Percentiles rank a stretch among this genome's conserved stretches.
Conservation (phyloP, 2,329 filamentous ascomycete species). For the Exophiala bonariae region DNA sequence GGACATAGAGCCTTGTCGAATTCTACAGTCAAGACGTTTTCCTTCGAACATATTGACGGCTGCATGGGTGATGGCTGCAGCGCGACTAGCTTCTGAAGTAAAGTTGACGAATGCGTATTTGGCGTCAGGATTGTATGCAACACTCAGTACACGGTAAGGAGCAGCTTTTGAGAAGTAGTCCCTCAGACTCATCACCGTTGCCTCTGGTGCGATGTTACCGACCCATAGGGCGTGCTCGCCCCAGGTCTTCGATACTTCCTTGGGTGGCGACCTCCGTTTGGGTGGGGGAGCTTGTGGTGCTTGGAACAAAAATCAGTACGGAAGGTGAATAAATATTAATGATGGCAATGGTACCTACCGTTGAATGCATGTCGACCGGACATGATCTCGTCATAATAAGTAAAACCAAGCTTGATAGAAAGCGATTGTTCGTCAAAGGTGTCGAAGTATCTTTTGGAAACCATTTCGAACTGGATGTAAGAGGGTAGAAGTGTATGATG, state of each 20-base stretch:
- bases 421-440: not conserved
- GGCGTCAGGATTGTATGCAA: conserved; percentile 21
- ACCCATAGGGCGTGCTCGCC: conserved; percentile 21
- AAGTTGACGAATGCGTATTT: conserved; percentile 23
- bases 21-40: conserved; percentile 19
- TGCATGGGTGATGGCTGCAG: conserved; percentile 15
- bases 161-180: conserved; percentile 16
- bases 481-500: too few species aligned
- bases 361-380: not conserved
- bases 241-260: conserved; percentile 5
- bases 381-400: not conserved
- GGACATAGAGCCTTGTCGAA: conserved; percentile 12
- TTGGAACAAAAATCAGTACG: not conserved
- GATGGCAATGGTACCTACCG: not conserved
- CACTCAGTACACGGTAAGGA: conserved; percentile 14
- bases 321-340: too few species aligned
- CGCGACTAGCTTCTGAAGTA: conserved; percentile 8
- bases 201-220: conserved; percentile 19
- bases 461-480: not conserved
- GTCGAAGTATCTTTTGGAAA: not conserved
- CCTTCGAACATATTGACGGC: conserved; percentile 16
- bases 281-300: not conserved
- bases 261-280: not conserved
- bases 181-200: conserved; percentile 17
- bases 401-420: not conserved